Conservation (phyloP, 192 early-diverging fungal species). For the Cetraspora pellucida region DNA sequence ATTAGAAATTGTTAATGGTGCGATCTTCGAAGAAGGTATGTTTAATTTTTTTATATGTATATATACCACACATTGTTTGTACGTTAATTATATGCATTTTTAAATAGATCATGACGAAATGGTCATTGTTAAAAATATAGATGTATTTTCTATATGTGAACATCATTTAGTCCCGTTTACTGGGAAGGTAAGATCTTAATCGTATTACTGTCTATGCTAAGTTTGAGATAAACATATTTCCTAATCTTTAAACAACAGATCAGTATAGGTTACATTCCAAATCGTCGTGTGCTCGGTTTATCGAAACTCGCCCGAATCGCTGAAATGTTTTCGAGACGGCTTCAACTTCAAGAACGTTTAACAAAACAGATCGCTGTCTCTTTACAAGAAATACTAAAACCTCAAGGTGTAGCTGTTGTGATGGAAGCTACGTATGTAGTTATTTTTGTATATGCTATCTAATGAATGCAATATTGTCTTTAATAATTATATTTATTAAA, state of each 20-base stretch:
- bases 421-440: constrained; percentile 86
- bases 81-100: background rate
- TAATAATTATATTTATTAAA: background rate
- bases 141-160: constrained; percentile 96
- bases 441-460: background rate
- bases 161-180: constrained; percentile 98
- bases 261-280: constrained; percentile 95
- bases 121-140: constrained; percentile 98
- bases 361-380: constrained; percentile 97
- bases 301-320: constrained; percentile 97
- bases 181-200: constrained; percentile 74
- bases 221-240: background rate
- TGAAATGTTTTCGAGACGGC: constrained; percentile 94
- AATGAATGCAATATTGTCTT: background rate
- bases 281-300: constrained; percentile 91
- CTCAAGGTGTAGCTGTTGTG: constrained; percentile 95
- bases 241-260: constrained; percentile 55
- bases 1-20: constrained; percentile 86
- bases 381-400: constrained; percentile 88
- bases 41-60: background rate
- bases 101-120: constrained; percentile 92
- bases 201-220: background rate
- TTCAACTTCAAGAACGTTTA: constrained; percentile 97
- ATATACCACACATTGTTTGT: background rate
- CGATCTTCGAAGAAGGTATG: constrained; percentile 91